Evolutionary conservation across 2,329 filamentous ascomycete species (phyloP).

Genomic region (Zymoseptoria brevis): DNA sequence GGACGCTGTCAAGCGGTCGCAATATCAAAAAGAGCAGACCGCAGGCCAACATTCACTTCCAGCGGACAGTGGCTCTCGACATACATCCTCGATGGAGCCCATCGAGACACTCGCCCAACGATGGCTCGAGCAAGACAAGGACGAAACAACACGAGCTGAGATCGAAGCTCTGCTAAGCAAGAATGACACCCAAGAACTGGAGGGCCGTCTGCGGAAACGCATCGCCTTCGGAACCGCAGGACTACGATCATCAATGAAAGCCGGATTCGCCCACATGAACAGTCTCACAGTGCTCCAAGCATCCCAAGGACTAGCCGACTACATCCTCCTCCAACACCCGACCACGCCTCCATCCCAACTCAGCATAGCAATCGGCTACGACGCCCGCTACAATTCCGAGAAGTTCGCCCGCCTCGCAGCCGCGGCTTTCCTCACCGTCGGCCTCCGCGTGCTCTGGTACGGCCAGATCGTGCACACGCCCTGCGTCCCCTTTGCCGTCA

Average conservation of each 20-base stretch:
- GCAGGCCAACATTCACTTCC: neutral
- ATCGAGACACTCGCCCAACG: conserved; percentile 37
- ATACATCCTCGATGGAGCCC: conserved; percentile 1
- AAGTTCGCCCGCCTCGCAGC: conserved; percentile 54
- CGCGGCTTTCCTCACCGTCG: conserved; percentile 50
- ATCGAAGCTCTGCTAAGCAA: conserved; percentile 44
- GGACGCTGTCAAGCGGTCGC: neutral
- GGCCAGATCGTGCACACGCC: conserved; percentile 51
- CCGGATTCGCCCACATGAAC: conserved; percentile 49
- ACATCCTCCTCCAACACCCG: conserved; percentile 42
- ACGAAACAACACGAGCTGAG: conserved; percentile 46
- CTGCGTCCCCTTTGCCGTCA: conserved; percentile 54
- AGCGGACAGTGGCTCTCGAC: neutral
- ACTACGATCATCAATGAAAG: conserved; percentile 56
- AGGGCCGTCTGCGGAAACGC: conserved; percentile 45
- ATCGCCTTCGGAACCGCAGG: conserved; percentile 58
- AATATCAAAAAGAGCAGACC: neutral
- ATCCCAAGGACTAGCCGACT: conserved; percentile 57
- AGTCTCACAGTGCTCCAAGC: conserved; percentile 40
- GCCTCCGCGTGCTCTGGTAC: conserved; percentile 53
- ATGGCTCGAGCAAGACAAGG: conserved; percentile 53
- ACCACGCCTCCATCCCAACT: conserved; percentile 14
- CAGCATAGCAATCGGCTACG: conserved; percentile 54
- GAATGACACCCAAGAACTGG: conserved; percentile 41
- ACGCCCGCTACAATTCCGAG: conserved; percentile 55